Evolutionary conservation across 2,329 filamentous ascomycete species (phyloP).

Genomic region (Colletotrichum lentis): DNA sequence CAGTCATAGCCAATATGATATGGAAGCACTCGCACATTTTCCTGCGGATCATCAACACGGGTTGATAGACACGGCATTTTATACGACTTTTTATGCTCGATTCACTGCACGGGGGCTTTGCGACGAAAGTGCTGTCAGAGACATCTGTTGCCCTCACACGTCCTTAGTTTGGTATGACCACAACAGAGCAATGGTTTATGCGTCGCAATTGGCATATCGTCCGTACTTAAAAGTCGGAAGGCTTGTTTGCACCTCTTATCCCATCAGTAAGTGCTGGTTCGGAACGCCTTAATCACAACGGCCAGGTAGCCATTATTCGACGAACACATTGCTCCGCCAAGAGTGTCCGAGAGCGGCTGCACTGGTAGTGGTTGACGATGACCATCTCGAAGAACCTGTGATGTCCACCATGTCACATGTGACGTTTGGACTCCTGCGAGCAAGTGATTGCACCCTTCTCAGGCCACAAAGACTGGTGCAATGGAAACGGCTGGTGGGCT

Average conservation of each 20-base stretch:
- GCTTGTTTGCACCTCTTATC: too few species aligned
- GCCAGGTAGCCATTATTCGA: not conserved
- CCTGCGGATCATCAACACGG: not conserved
- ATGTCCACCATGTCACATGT: not conserved
- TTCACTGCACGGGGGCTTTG: not conserved
- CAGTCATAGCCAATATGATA: too few species aligned
- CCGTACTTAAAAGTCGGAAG: not conserved
- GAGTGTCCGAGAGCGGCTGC: not conserved
- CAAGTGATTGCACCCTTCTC: not conserved
- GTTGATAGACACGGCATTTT: not conserved
- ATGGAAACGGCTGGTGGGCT: not conserved
- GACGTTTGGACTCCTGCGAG: not conserved
- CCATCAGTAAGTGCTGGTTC: not conserved
- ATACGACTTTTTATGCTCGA: too few species aligned
- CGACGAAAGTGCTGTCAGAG: not conserved
- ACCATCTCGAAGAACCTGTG: not conserved
- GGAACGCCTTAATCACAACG: too few species aligned
- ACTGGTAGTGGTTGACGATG: not conserved
- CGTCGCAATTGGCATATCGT: not conserved
- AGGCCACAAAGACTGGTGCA: not conserved
- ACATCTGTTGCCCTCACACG: too few species aligned
- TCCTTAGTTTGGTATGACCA: not conserved
- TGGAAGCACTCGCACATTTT: not conserved
- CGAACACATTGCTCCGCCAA: too few species aligned
- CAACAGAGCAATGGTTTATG: not conserved